Conservation (phyloP, 2,329 filamentous ascomycete species). For the Ophiosphaerella narmari region DNA sequence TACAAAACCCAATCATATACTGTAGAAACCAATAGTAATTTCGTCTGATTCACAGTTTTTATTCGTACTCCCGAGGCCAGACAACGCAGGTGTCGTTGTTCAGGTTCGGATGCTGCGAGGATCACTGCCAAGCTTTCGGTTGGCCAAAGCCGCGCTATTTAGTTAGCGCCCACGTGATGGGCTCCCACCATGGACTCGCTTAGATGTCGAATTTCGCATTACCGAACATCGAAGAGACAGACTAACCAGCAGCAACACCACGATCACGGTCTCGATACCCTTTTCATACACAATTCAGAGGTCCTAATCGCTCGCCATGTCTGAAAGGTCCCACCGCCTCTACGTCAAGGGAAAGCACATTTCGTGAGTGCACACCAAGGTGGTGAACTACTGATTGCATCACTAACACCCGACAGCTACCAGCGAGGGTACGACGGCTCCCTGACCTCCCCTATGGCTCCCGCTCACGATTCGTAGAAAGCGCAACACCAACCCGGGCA, state of each 20-base stretch:
- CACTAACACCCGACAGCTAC: conserved; percentile 59
- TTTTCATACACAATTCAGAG: conserved; percentile 29
- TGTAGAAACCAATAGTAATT: too few species aligned
- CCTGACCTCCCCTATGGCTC: conserved; percentile 8
- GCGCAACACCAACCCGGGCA: conserved; percentile 87
- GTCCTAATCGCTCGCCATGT: conserved; percentile 43
- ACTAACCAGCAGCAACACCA: conserved; percentile 42
- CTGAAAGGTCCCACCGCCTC: conserved; percentile 46
- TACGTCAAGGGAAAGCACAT: conserved; percentile 82
- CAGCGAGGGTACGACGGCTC: conserved; percentile 65
- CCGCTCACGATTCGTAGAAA: conserved; percentile 57
- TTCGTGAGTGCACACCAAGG: conserved; percentile 72
- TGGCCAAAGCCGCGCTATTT: not conserved
- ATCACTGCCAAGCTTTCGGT: not conserved
- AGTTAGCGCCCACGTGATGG: not conserved
- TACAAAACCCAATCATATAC: too few species aligned
- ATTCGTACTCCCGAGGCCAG: too few species aligned
- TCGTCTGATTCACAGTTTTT: too few species aligned
- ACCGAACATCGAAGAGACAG: conserved; percentile 8
- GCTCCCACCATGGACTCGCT: too few species aligned
- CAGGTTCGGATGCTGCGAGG: too few species aligned
- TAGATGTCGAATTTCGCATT: not conserved
- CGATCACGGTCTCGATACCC: conserved; percentile 33
- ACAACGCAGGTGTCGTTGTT: too few species aligned
- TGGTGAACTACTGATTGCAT: conserved; percentile 49